Evolutionary conservation across 495 filamentous ascomycete species (phyloP), one percentile per base, ranked within the genome.

Genomic region (Talaromyces adpressus): DNA sequence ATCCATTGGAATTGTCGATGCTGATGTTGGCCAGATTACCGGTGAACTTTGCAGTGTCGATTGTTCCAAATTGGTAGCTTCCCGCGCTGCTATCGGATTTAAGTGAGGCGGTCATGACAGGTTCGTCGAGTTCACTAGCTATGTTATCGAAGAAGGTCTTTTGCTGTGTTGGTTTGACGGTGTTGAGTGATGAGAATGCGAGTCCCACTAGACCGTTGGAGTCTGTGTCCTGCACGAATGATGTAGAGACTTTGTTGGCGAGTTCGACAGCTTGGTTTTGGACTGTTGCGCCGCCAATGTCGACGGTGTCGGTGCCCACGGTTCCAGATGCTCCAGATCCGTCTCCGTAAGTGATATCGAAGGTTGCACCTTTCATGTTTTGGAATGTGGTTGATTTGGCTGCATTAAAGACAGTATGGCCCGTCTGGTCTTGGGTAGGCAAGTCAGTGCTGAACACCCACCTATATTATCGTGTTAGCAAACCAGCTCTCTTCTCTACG

Each of bases 111-210:
- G 89, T 89, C 73, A 94, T 89, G 23, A 94, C 73, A 5, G 90
- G 89, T 67, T 84, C 74, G 41, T 85, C 81, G 23, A 96, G 84
- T 9, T 72, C 72, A 23, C 77, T 62, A 65, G 85, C 81, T 54
- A 90, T 77, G 69, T 91, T 93, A 63, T 91, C 90, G 72, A 94
- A 93, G 73, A 92, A 94, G 29, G 91, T 94, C 68, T 85, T 85
- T 70, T 91, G 87, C 65, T 77, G 78, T 14, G 79, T 71, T 0
- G 89, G 88, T 58, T 82, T 71, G 47, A 94, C 84, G 32, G 84
- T 87, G 77, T 92, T 96, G 74, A 93, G 81, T 20, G 75, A 79
- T 66, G 82, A 86, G 72, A 92, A 96, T 16, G 85, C 89, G 23
- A 94, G 82, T 29, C 91, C 91, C 25, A 94, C 77, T 3, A 96